Conservation (phyloP, 805 yeast species). For the Zygoascus ofunaensis region DNA sequence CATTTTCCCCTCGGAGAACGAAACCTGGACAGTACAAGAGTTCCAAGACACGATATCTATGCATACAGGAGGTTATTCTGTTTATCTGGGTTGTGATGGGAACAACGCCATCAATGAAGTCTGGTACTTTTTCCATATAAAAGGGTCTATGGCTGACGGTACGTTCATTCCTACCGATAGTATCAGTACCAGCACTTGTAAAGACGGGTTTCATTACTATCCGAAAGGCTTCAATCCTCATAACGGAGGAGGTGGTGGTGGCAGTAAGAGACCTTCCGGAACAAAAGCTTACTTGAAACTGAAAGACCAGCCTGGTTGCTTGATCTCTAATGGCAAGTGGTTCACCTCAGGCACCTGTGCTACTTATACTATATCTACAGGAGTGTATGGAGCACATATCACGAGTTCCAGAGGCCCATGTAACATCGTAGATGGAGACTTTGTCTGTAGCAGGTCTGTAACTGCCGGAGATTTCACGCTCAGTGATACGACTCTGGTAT, state of each 20-base stretch:
- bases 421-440: conserved; percentile 30
- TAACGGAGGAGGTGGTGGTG: conserved; percentile 17
- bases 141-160: conserved; percentile 65
- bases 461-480: conserved; percentile 50
- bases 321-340: conserved; percentile 84
- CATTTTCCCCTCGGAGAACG: conserved; percentile 52
- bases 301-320: conserved; percentile 54
- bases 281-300: conserved; percentile 42
- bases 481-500: conserved; percentile 40
- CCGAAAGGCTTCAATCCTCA: conserved; percentile 48
- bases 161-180: conserved; percentile 53
- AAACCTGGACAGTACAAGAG: conserved; percentile 46
- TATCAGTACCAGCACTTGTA: conserved; percentile 50
- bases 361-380: conserved; percentile 47
- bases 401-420: conserved; percentile 70
- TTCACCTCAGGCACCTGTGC: conserved; percentile 73
- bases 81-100: conserved; percentile 49
- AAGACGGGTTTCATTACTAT: conserved; percentile 59
- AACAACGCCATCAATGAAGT: conserved; percentile 46
- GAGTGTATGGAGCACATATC: conserved; percentile 67
- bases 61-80: conserved; percentile 41
- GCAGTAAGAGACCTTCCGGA: conserved; percentile 26
- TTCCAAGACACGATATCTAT: conserved; percentile 28
- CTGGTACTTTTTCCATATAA: conserved; percentile 73
- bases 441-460: conserved; percentile 29